Evolutionary conservation across 768 basidiomycete species (phyloP).

Genomic region (Phallus indusiatus): DNA sequence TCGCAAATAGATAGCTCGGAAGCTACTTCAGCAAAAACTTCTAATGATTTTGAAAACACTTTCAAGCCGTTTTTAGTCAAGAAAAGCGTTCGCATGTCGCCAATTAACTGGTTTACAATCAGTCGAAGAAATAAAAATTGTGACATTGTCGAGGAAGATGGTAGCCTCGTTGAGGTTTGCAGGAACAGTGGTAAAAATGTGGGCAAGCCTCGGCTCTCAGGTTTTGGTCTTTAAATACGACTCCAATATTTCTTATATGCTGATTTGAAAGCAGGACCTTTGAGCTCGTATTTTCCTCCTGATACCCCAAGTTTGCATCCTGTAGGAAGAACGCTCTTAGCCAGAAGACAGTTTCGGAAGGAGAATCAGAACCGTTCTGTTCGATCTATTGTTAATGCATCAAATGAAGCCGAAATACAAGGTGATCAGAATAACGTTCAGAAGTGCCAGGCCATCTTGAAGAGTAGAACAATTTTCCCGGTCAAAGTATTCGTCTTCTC

Average conservation of each 20-base stretch:
- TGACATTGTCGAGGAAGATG: slow-evolving; percentile 53
- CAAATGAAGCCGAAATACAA: slow-evolving; percentile 70
- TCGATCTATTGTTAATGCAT: slow-evolving; percentile 44
- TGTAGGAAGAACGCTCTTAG: neutral
- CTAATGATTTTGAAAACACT: slow-evolving; percentile 48
- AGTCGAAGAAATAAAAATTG: slow-evolving; percentile 27
- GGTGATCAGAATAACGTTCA: slow-evolving; percentile 66
- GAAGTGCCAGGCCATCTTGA: slow-evolving; percentile 48
- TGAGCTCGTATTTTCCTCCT: slow-evolving; percentile 8
- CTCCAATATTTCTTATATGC: neutral
- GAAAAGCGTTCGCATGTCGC: slow-evolving; percentile 65
- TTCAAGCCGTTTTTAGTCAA: slow-evolving; percentile 78
- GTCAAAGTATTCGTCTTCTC: slow-evolving; percentile 79
- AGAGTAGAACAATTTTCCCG: slow-evolving; percentile 51
- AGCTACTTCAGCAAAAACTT: slow-evolving; percentile 15
- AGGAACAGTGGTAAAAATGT: slow-evolving; percentile 5
- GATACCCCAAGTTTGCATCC: slow-evolving; percentile 7
- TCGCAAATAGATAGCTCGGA: slow-evolving; percentile 18
- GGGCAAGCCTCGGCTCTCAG: slow-evolving; percentile 14
- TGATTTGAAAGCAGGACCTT: neutral
- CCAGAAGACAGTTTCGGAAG: slow-evolving; percentile 18
- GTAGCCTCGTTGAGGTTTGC: slow-evolving; percentile 14
- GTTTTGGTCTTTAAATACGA: slow-evolving; percentile 19
- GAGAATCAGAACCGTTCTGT: slow-evolving; percentile 28
- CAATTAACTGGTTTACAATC: slow-evolving; percentile 55